Percentiles rank a stretch among this genome's conserved stretches.
These are phyloP conservation scores for Colletotrichum simmondsii DNA, from an alignment of 2,329 filamentous ascomycete species.

Conservation along the genomic window DNA sequence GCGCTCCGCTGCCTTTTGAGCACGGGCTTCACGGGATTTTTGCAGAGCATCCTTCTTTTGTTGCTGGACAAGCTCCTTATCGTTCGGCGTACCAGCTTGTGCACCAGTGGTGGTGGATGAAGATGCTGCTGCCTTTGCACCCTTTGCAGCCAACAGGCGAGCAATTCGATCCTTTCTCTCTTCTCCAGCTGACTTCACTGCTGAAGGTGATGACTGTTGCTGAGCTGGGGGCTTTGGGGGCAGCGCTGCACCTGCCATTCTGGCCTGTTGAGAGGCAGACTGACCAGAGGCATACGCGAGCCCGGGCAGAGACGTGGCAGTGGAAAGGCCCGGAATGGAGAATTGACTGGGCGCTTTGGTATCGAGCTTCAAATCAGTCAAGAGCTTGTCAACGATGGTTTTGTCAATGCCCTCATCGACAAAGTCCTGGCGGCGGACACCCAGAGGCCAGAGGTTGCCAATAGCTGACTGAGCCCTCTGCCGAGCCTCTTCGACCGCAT, in stretches of 20 bases:
- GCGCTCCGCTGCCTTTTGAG: slow-evolving; percentile 45
- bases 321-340: not conserved
- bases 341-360: slow-evolving; percentile 40
- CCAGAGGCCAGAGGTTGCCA: slow-evolving; percentile 70
- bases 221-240: not conserved
- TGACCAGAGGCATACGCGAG: not conserved
- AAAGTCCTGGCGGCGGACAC: slow-evolving; percentile 79
- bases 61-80: slow-evolving; percentile 79
- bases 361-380: slow-evolving; percentile 74
- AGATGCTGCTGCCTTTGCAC: slow-evolving; percentile 56
- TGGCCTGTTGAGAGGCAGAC: not conserved
- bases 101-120: slow-evolving; percentile 19
- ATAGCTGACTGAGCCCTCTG: slow-evolving; percentile 76
- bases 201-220: not conserved
- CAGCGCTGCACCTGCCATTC: not conserved
- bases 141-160: slow-evolving; percentile 78
- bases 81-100: slow-evolving; percentile 52
- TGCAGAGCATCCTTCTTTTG: slow-evolving; percentile 83
- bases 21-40: slow-evolving; percentile 61
- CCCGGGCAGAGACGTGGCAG: not conserved
- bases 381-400: slow-evolving; percentile 70
- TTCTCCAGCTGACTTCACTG: slow-evolving; percentile 54
- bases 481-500: slow-evolving; percentile 53
- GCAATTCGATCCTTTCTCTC: slow-evolving; percentile 83
- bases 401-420: slow-evolving; percentile 78